A percentile compares a stretch with the other conserved stretches of the same genome.
Conservation (phyloP, 108 stramenopile species). For the Cyclotella sp. region DNA sequence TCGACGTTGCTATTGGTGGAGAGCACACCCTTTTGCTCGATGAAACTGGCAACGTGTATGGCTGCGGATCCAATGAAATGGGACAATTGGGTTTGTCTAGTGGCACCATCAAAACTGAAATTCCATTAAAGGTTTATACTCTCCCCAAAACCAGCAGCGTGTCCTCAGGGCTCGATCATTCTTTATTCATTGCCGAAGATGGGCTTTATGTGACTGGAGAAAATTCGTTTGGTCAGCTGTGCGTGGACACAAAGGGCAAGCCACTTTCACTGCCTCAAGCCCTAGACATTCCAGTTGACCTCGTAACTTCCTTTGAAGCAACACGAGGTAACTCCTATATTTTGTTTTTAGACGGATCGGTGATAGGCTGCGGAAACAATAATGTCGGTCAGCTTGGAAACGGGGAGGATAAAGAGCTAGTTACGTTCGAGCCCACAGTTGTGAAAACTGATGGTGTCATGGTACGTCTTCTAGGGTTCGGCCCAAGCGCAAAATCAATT, state of each 20-base stretch:
- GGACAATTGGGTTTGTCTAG: constrained; percentile 56
- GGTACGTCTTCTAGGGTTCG: constrained; percentile 29
- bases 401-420: constrained; percentile 33
- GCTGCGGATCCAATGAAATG: constrained; percentile 55
- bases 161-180: constrained; percentile 43
- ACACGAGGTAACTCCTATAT: constrained; percentile 40
- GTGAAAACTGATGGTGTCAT: constrained; percentile 18
- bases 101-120: constrained; percentile 4
- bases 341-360: constrained; percentile 50
- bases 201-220: constrained; percentile 45
- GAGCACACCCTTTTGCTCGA: constrained; percentile 51
- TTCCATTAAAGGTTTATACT: constrained; percentile 26
- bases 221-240: constrained; percentile 49
- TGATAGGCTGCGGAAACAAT: constrained; percentile 60
- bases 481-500: constrained; percentile 39
- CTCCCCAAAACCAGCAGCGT: constrained; percentile 18
- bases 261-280: constrained; percentile 21
- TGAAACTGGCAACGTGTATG: constrained; percentile 44
- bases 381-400: constrained; percentile 52
- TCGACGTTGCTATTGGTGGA: constrained; percentile 55
- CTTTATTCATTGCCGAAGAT: constrained; percentile 35
- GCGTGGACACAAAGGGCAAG: constrained; percentile 38
- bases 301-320: constrained; percentile 30
- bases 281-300: constrained; percentile 28
- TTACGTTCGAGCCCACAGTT: constrained; percentile 11